These are phyloP conservation scores for Saccharomyces mikatae DNA, from an alignment of 805 yeast species.

Conservation along the genomic window DNA sequence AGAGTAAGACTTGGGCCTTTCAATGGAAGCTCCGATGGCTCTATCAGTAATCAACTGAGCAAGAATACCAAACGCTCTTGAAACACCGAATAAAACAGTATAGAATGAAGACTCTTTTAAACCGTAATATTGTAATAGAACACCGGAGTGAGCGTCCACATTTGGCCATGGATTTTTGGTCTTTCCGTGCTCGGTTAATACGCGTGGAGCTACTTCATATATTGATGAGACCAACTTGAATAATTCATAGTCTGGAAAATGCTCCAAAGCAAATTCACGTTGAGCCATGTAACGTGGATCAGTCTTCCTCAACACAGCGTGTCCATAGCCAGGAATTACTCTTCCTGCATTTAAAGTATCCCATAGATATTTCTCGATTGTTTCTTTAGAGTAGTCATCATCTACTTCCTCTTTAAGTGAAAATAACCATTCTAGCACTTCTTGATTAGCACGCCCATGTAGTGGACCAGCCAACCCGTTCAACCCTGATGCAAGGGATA, in stretches of 20 bases:
- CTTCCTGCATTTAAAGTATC: constrained; percentile 72
- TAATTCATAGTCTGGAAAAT: constrained; percentile 70
- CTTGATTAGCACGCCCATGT: constrained; percentile 85
- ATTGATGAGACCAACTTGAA: constrained; percentile 72
- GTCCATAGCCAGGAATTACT: constrained; percentile 86
- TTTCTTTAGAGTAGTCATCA: constrained; percentile 61
- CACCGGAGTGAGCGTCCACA: constrained; percentile 85
- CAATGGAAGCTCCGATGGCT: constrained; percentile 73
- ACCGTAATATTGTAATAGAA: constrained; percentile 77
- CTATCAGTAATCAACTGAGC: constrained; percentile 82
- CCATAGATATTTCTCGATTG: constrained; percentile 72
- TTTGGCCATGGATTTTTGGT: constrained; percentile 92
- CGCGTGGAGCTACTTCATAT: constrained; percentile 77
- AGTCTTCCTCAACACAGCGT: constrained; percentile 80
- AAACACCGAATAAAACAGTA: constrained; percentile 80
- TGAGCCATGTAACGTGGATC: constrained; percentile 85
- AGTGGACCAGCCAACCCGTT: constrained; percentile 84
- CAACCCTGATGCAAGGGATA: constrained; percentile 73
- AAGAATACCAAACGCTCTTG: constrained; percentile 79
- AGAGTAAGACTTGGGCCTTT: constrained; percentile 89
- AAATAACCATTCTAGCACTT: constrained; percentile 73
- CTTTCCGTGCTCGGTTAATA: constrained; percentile 76
- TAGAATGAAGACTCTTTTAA: constrained; percentile 74
- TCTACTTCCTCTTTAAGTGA: constrained; percentile 49
- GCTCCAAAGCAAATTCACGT: constrained; percentile 70